phyloP scores from a whole-genome alignment of 345 rosid species.

The Leavenworthia alabamica region DNA sequence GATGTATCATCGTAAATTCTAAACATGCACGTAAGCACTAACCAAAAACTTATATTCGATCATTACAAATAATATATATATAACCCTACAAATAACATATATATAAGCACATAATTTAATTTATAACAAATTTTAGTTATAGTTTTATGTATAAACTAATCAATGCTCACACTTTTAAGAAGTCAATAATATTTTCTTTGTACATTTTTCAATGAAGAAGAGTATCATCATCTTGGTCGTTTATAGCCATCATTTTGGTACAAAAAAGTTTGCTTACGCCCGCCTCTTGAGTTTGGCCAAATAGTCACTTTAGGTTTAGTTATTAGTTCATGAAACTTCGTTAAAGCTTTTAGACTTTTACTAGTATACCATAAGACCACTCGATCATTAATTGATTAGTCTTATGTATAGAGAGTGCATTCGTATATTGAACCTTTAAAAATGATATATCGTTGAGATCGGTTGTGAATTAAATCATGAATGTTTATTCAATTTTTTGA shows the following conservation, averaged over 20 bases:
- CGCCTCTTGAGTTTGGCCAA: constrained; percentile 18
- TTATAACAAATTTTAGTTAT: neutral
- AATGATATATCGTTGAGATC: too few species aligned
- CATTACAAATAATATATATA: neutral
- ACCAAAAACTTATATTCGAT: neutral
- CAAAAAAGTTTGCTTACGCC: neutral
- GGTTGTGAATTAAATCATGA: too few species aligned
- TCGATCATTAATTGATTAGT: neutral
- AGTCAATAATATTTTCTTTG: neutral
- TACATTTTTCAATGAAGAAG: constrained; percentile 5
- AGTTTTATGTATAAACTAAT: neutral
- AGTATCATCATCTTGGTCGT: neutral
- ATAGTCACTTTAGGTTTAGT: neutral
- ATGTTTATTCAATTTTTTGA: too few species aligned
- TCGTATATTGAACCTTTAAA: too few species aligned
- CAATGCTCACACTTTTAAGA: neutral
- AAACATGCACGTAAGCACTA: neutral
- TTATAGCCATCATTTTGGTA: constrained; percentile 21
- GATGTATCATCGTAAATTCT: neutral
- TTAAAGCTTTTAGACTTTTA: neutral
- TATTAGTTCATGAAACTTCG: constrained; percentile 12
- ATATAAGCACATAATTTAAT: neutral
- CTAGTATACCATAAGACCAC: neutral
- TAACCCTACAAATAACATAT: neutral
- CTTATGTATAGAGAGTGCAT: constrained; percentile 1